Base-by-base conservation (phyloP, 345 rosid genomes). In the Raphanus raphanistrum region DNA sequence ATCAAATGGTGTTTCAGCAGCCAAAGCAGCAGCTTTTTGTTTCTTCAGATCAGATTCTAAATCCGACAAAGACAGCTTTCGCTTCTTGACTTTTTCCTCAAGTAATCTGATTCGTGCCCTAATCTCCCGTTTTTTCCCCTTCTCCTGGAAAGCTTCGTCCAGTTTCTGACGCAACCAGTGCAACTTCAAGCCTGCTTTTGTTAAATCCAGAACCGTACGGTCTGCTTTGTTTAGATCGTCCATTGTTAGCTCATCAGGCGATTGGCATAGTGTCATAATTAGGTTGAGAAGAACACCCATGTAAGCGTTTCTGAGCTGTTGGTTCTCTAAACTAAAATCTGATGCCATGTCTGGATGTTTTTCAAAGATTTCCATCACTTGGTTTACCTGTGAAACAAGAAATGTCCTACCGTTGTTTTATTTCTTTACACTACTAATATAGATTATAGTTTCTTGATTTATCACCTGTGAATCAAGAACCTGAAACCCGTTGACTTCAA, bases 221-320 rank as follows among this genome's bases (percentile, higher is more conserved):
- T 65, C 76, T 71, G 81, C 81, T 71, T 65, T 78, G 72, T 78
- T 66, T 71, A 78, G 52, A 31, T 71, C 72, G 0, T 65, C 72
- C 66, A 71, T 21, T 43, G 68, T 78, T 4, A 71, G 72, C 16
- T 77, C 76, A n/a, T 64, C 43, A 8, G 71, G 81, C 0, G 76
- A 21, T 41, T 10, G 76, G 4, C 81, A 71, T 3, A 77, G 52
- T 71, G 71, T 71, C 76, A 64, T 64, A 0, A 78, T 78, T 41
- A 77, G 72, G 54, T 77, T 16, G 2, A 77, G 81, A 31, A 77
- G 81, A 65, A 77, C 81, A 65, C 81, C 76, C 76, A 78, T 78
- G 81, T 71, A 71, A 32, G 81, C 81, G 58, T 71, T 78, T n/a
- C 58, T 78, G 48, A 78, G 76, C 62, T 78, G 76, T 58, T 78